phyloP scores from a whole-genome alignment of 805 yeast genomes.

The Ogataea nakhonphanomensis region DNA sequence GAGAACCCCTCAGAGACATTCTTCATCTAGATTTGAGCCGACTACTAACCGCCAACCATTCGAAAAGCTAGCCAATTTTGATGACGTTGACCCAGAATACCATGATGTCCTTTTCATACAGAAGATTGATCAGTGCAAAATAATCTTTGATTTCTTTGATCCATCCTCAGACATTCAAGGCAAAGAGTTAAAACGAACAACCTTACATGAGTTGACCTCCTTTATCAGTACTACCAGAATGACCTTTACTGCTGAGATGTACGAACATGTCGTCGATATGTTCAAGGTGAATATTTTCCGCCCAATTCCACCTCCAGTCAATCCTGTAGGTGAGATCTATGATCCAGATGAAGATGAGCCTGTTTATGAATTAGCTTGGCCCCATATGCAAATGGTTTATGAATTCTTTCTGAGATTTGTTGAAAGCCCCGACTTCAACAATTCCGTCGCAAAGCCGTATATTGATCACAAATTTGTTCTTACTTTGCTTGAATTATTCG shows the following conservation, averaged over 20 bases:
- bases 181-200: conserved; percentile 83
- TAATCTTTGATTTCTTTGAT: conserved; percentile 90
- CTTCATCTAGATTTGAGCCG: conserved; percentile 88
- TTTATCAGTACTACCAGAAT: conserved; percentile 81
- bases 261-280: conserved; percentile 83
- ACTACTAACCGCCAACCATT: conserved; percentile 57
- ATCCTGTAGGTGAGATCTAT: conserved; percentile 91
- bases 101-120: conserved; percentile 78
- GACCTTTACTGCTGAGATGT: conserved; percentile 87
- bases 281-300: conserved; percentile 85
- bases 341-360: conserved; percentile 99
- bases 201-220: conserved; percentile 85
- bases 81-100: conserved; percentile 76
- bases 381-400: conserved; percentile 96
- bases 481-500: conserved; percentile 81
- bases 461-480: conserved; percentile 89
- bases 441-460: conserved; percentile 86
- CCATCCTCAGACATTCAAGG: conserved; percentile 90
- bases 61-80: conserved; percentile 78
- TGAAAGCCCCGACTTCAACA: conserved; percentile 92
- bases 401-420: conserved; percentile 90
- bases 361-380: conserved; percentile 94
- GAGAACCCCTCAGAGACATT: conserved; percentile 80
- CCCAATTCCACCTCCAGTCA: conserved; percentile 97
- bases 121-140: conserved; percentile 91